Evolutionary conservation across 2,329 filamentous ascomycete genomes (phyloP).

Genomic region (Calycina marina): DNA sequence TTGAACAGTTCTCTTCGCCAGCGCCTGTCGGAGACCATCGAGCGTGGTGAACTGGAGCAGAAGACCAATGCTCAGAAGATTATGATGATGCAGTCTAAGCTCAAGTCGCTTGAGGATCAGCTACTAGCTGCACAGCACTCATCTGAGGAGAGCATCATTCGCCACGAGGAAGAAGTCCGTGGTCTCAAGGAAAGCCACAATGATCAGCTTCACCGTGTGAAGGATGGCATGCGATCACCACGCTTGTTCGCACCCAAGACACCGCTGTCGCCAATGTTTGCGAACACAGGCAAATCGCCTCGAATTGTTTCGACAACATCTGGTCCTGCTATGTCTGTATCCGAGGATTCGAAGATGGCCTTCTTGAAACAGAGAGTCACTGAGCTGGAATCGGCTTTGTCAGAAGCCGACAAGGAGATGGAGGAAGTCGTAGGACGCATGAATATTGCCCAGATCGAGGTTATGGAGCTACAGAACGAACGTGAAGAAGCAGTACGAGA

Average conservation of each 20-base stretch:
- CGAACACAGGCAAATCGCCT: constrained; percentile 35
- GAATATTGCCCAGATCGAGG: constrained; percentile 72
- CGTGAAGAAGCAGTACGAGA: constrained; percentile 59
- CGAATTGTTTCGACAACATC: constrained; percentile 32
- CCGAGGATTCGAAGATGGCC: constrained; percentile 60
- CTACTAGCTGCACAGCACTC: constrained; percentile 70
- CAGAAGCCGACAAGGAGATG: constrained; percentile 68
- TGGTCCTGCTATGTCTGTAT: constrained; percentile 45
- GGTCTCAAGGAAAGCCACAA: constrained; percentile 64
- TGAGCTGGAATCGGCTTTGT: constrained; percentile 71
- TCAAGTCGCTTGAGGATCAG: constrained; percentile 72
- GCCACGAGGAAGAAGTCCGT: constrained; percentile 75
- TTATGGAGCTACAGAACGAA: constrained; percentile 62
- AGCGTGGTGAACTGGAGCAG: constrained; percentile 73
- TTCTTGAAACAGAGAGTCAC: constrained; percentile 63
- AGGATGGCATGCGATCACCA: constrained; percentile 34
- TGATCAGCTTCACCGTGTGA: constrained; percentile 61
- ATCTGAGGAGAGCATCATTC: constrained; percentile 69
- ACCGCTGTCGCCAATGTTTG: constrained; percentile 47
- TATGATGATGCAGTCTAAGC: constrained; percentile 64
- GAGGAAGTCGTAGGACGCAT: constrained; percentile 69
- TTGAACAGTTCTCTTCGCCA: constrained; percentile 61
- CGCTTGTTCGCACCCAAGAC: constrained; percentile 41
- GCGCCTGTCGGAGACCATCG: constrained; percentile 65
- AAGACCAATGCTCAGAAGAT: constrained; percentile 69